phyloP scores from a whole-genome alignment of 2,329 filamentous ascomycete genomes.

The Arthrocladium fulminans region DNA sequence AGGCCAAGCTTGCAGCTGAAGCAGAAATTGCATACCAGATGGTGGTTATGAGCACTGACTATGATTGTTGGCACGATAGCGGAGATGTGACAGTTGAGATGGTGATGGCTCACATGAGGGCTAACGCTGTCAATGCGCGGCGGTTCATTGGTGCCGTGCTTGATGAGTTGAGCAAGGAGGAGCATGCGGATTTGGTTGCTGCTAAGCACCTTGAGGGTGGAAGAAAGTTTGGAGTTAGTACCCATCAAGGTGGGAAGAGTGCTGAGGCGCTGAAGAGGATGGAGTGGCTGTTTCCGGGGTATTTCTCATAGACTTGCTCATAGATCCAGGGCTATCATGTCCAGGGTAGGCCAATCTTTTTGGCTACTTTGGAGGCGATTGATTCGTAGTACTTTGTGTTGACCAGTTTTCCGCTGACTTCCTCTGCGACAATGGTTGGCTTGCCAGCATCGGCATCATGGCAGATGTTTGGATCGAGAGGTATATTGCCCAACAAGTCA shows the following conservation, averaged over 20 bases:
- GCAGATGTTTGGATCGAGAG: slow-evolving; percentile 76
- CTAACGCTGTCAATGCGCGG: slow-evolving; percentile 81
- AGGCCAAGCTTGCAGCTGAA: slow-evolving; percentile 91
- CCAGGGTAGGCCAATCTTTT: slow-evolving; percentile 37
- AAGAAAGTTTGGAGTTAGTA: slow-evolving; percentile 75
- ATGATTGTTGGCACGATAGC: slow-evolving; percentile 89
- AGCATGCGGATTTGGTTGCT: slow-evolving; percentile 64
- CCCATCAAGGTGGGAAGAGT: slow-evolving; percentile 64
- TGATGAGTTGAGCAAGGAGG: slow-evolving; percentile 70
- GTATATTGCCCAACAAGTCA: slow-evolving; percentile 78
- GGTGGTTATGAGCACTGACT: slow-evolving; percentile 99
- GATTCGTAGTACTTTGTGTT: slow-evolving; percentile 62
- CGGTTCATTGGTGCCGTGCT: slow-evolving; percentile 77
- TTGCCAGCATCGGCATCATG: slow-evolving; percentile 79
- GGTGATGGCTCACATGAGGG: slow-evolving; percentile 94
- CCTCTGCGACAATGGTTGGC: slow-evolving; percentile 83
- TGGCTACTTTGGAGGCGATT: slow-evolving; percentile 52
- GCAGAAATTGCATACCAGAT: slow-evolving; percentile 96
- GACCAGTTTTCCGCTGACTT: slow-evolving; percentile 50
- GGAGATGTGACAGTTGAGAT: slow-evolving; percentile 89
- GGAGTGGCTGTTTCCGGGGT: slow-evolving; percentile 72
- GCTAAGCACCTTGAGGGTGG: slow-evolving; percentile 74
- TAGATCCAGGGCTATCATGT: slow-evolving; percentile 14
- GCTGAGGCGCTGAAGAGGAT: slow-evolving; percentile 70
- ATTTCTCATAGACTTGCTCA: slow-evolving; percentile 13